phyloP scores from a whole-genome alignment of 345 rosid species.

The Physaria fendleri region DNA sequence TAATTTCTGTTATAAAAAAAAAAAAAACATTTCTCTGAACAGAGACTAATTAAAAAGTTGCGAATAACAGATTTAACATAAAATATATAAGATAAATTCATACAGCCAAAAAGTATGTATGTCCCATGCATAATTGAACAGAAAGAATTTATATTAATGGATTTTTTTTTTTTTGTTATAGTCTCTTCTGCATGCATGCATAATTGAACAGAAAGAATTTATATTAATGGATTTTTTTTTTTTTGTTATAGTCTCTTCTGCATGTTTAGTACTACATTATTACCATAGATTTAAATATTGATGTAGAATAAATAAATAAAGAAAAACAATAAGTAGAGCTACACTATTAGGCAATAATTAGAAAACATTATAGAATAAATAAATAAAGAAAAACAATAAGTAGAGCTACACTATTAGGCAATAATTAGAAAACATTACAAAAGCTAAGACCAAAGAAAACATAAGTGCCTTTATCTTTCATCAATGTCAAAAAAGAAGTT shows the following conservation, averaged over 20 bases:
- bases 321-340: conserved; percentile 27
- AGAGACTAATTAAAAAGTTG: no score
- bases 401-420: no score
- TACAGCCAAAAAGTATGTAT: conserved; percentile 24
- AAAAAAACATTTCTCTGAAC: no score
- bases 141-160: conserved; percentile 20
- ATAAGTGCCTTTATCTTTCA: conserved; percentile 29
- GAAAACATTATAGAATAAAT: conserved; percentile 6
- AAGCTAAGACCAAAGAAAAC: conserved; percentile 24
- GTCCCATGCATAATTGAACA: conserved; percentile 34
- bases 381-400: conserved; percentile 5
- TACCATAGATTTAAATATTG: conserved; percentile 24
- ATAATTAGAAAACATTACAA: neutral
- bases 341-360: conserved; percentile 24
- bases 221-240: conserved; percentile 6
- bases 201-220: conserved; percentile 29
- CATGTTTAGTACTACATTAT: conserved; percentile 25
- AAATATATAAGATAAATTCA: conserved; percentile 9
- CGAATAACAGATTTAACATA: neutral
- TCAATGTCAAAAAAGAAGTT: conserved; percentile 29
- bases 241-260: conserved; percentile 23
- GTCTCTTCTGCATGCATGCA: conserved; percentile 29
- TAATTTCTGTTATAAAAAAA: no score
- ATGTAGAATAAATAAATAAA: conserved; percentile 5
- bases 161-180: conserved; percentile 16